These are phyloP conservation scores for Tetrapyrgos nigripes DNA, from an alignment of 1,284 basidiomycete species.

Conservation along the genomic window DNA sequence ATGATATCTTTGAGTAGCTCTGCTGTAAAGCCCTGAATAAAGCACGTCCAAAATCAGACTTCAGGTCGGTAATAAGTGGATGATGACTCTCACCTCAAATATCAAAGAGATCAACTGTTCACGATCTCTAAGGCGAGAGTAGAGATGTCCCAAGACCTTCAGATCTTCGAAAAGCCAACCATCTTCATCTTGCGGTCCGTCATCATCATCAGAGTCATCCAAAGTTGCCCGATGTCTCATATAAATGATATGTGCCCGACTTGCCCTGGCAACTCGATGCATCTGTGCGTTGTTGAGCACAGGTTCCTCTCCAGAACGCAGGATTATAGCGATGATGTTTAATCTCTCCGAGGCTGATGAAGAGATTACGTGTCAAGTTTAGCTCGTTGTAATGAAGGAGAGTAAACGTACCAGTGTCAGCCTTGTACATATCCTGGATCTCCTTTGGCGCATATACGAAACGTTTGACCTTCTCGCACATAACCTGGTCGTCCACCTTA, in stretches of 20 bases:
- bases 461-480: conserved; percentile 88
- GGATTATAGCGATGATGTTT: conserved; percentile 83
- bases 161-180: conserved; percentile 96
- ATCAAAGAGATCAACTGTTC: conserved; percentile 94
- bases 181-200: conserved; percentile 91
- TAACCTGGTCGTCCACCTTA: conserved; percentile 87
- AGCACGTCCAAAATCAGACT: conserved; percentile 2
- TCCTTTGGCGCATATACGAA: conserved; percentile 90
- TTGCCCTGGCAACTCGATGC: conserved; percentile 78
- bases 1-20: conserved; percentile 98
- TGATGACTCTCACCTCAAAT: conserved; percentile 76
- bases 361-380: neutral
- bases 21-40: conserved; percentile 86
- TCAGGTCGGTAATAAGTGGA: neutral
- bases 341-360: conserved; percentile 70
- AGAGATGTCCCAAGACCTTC: conserved; percentile 78
- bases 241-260: conserved; percentile 81
- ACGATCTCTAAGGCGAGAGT: conserved; percentile 84
- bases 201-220: conserved; percentile 89
- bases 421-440: conserved; percentile 83
- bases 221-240: conserved; percentile 64
- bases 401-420: conserved; percentile 70
- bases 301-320: conserved; percentile 85
- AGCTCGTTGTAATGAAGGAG: neutral
- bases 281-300: conserved; percentile 77